phyloP scores from a whole-genome alignment of 192 early-diverging fungal genomes.

The Lunasporangiospora selenospora region DNA sequence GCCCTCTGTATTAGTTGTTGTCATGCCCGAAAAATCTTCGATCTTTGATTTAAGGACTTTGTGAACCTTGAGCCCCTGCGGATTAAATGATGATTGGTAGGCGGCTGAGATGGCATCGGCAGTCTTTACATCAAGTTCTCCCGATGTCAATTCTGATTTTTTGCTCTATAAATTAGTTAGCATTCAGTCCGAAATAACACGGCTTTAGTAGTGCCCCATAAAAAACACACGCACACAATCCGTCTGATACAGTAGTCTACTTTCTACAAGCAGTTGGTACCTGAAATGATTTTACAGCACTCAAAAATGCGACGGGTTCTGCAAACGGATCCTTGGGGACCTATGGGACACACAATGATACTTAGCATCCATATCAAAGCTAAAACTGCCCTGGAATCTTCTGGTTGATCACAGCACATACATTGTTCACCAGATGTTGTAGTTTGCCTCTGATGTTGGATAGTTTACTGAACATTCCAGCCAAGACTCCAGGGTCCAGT shows the following conservation, averaged over 20 bases:
- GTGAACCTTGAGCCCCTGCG: constrained; percentile 52
- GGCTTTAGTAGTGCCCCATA: too few species aligned
- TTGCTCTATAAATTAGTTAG: constrained; percentile 16
- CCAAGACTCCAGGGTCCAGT: constrained; percentile 57
- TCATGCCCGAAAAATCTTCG: constrained; percentile 59
- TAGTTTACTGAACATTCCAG: constrained; percentile 55
- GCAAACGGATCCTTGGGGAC: constrained; percentile 60
- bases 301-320: constrained; percentile 47
- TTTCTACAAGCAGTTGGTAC: too few species aligned
- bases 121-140: constrained; percentile 28
- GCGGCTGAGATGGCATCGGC: constrained; percentile 42
- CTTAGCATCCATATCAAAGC: neutral
- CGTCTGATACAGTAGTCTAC: too few species aligned
- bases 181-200: too few species aligned
- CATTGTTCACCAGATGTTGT: constrained; percentile 53
- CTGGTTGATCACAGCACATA: constrained; percentile 6
- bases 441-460: constrained; percentile 53
- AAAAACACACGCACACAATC: too few species aligned
- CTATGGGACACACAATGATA: too few species aligned
- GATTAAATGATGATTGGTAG: constrained; percentile 41
- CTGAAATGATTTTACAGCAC: constrained; percentile 53
- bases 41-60: constrained; percentile 61
- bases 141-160: constrained; percentile 34
- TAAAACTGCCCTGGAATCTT: neutral
- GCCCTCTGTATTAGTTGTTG: constrained; percentile 14